Conservation (phyloP, 495 filamentous ascomycete genomes). For the Penicillium cinerascens region DNA sequence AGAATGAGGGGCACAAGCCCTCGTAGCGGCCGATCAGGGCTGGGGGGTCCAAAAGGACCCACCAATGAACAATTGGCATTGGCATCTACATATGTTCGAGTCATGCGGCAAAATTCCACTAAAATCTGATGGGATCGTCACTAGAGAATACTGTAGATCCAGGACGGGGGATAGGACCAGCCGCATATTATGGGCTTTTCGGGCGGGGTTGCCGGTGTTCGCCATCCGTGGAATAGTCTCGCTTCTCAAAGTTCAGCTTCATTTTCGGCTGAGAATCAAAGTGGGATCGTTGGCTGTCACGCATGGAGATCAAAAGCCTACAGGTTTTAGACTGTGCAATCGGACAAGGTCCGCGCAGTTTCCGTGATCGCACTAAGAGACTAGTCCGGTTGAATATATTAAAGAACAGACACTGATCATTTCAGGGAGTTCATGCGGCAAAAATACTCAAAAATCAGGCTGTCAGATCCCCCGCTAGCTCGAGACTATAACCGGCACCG, state of each 20-base stretch:
- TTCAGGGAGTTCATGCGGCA: slow-evolving; percentile 4
- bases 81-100: not conserved
- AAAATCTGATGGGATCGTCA: not conserved
- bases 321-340: not conserved
- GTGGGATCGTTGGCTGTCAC: not conserved
- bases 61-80: not conserved
- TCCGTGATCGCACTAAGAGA: not conserved
- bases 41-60: not conserved
- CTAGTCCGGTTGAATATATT: not conserved
- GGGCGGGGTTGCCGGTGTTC: not conserved
- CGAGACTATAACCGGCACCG: slow-evolving; percentile 9
- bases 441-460: slow-evolving; percentile 5
- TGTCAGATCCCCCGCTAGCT: slow-evolving; percentile 10
- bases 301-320: not conserved
- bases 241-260: not conserved
- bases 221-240: not conserved
- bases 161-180: not conserved
- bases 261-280: not conserved
- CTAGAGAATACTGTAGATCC: not conserved
- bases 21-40: not conserved
- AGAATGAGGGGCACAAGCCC: not conserved
- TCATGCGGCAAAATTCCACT: not conserved
- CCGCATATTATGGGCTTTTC: not conserved
- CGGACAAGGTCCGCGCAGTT: not conserved
- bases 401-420: not conserved